Evolutionary conservation across 1,139 yeast genomes (phyloP).

Genomic region (Magnusiomyces tetraspermus): DNA sequence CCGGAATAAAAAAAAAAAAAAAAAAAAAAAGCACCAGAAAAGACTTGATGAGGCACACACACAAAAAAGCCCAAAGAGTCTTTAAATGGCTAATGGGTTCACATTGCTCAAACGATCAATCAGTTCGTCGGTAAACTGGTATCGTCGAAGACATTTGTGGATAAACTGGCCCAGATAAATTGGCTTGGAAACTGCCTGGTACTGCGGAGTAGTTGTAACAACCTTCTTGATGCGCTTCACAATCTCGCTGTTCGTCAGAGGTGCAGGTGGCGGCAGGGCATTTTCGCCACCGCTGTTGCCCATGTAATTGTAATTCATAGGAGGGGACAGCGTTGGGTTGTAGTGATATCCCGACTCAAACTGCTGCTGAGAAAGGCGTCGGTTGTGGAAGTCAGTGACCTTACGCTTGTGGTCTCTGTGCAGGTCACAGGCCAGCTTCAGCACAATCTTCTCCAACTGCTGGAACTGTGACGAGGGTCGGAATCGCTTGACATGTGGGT

Average conservation of each 20-base stretch:
- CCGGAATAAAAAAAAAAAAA: not conserved
- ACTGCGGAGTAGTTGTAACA: not conserved
- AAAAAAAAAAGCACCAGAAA: not conserved
- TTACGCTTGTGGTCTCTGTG: not conserved
- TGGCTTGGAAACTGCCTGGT: not conserved
- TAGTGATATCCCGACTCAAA: not conserved
- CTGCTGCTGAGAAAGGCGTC: not conserved
- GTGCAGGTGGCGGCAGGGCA: not conserved
- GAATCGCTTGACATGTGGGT: constrained; percentile 1
- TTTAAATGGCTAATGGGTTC: not conserved
- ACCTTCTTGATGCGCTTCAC: constrained; percentile 3
- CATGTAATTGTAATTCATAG: not conserved
- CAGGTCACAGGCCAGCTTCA: not conserved
- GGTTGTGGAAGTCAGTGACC: not conserved
- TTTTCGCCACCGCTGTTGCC: not conserved
- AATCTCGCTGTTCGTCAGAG: not conserved
- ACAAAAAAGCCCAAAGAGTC: not conserved
- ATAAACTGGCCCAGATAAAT: constrained; percentile 2
- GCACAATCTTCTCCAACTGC: not conserved
- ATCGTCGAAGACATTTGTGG: constrained; percentile 1
- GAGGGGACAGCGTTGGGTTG: not conserved
- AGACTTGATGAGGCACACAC: not conserved
- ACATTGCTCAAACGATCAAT: not conserved
- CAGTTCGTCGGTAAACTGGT: constrained; percentile 3
- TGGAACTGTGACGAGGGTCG: not conserved